These are phyloP conservation scores for Phaffomyces antillensis DNA, from an alignment of 805 yeast species.

Conservation along the genomic window DNA sequence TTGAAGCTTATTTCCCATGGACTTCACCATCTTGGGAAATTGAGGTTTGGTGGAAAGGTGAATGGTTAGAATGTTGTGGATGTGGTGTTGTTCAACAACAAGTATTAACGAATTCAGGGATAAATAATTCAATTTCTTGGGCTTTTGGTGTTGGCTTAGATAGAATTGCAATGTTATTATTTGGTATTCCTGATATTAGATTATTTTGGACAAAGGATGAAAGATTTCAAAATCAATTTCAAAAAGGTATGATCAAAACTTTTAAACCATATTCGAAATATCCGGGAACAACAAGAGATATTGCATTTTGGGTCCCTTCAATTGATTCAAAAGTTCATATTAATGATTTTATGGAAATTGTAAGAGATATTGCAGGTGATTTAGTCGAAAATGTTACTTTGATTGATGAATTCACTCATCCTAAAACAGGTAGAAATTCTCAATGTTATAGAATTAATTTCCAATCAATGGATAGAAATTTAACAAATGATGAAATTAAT, in stretches of 20 bases:
- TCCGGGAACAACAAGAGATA: conserved; percentile 81
- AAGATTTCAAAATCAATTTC: conserved; percentile 70
- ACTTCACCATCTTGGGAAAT: conserved; percentile 98
- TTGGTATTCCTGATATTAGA: conserved; percentile 93
- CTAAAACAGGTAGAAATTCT: conserved; percentile 68
- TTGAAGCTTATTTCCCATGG: conserved; percentile 96
- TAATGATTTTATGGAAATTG: conserved; percentile 91
- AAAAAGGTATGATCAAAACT: conserved; percentile 52
- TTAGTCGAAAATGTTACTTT: conserved; percentile 78
- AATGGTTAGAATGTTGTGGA: conserved; percentile 96
- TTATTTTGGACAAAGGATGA: conserved; percentile 85
- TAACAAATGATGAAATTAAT: conserved; percentile 83
- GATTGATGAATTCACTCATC: conserved; percentile 79
- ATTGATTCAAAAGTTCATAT: conserved; percentile 43
- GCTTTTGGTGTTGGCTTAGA: conserved; percentile 97
- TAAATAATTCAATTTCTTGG: conserved; percentile 76
- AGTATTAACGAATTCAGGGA: conserved; percentile 68
- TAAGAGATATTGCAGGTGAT: conserved; percentile 79
- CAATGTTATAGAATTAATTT: conserved; percentile 87
- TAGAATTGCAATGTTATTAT: conserved; percentile 89
- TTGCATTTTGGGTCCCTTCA: conserved; percentile 82
- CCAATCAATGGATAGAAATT: conserved; percentile 91
- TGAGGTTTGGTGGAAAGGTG: conserved; percentile 98
- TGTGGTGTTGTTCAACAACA: conserved; percentile 84
- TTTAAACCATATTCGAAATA: conserved; percentile 87